Base-by-base conservation (phyloP, 345 rosid genomes). In the Limnanthes douglasii region DNA sequence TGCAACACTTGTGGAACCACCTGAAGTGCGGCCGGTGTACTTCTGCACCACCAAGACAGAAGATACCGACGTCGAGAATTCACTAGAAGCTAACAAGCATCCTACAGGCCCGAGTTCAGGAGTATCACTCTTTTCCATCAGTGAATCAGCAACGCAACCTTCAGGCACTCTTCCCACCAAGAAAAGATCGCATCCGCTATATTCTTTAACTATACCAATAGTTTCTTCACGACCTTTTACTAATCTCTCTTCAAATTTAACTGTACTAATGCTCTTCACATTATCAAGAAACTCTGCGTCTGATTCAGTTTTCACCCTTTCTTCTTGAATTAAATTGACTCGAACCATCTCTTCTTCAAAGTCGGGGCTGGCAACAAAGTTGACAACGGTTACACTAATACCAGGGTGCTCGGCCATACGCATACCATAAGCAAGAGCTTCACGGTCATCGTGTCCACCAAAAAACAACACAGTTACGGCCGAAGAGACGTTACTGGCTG, bases 361-460 rank as follows among this genome's bases (percentile, higher is more conserved):
- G 10, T 56, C 55, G 17, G 46, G 51, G 31, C 57, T 49, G 7
- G 64, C 53, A 3, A 54, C 12, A 43, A 85, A 71, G 11, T 61
- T 62, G 43, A 85, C 28, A 5, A 80, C 59, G 12, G 39, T 48
- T 31, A 85, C 32, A 17, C 50, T 61, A 13, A 80, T 68, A 3
- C 96, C 90, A 1, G 96, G 96, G 39, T 85, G 96, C 46, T 80
- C 94, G 0, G 80, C 75, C 80, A 80, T 80, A 27, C 94, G 73
- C 3, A 38, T 46, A 5, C 73, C 93, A 27, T 73, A 85, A 8
- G 94, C 77, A 18, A 85, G 66, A 5, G 94, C 96, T 60, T 85
- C 96, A 0, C 69, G 63, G 34, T 80, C 96, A 39, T 85, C 94
- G n/a, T 36, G 41, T 3, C 96, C 90, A 4, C 96, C 96, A 5